A percentile compares a stretch with the other conserved stretches of the same genome.
Evolutionary conservation across 2,329 filamentous ascomycete genomes (phyloP).

Genomic region (Leptosphaerulina australis): DNA sequence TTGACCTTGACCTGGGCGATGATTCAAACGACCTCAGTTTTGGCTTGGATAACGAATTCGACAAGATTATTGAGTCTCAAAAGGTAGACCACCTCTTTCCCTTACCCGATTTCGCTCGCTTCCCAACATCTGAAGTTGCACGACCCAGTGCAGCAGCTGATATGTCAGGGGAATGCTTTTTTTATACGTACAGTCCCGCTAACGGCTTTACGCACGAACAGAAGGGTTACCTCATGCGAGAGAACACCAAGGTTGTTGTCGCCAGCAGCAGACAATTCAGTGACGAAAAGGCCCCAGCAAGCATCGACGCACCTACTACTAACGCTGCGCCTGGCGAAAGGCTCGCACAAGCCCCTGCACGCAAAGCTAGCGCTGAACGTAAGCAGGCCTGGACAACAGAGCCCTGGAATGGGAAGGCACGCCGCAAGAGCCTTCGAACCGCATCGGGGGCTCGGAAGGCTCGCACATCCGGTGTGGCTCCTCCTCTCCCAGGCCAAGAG

Average conservation of each 20-base stretch:
- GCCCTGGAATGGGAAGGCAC: conserved; percentile 86
- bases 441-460: conserved; percentile 66
- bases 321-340: conserved; percentile 30
- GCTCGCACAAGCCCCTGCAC: conserved; percentile 70
- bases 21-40: conserved; percentile 74
- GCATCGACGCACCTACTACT: conserved; percentile 40
- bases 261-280: conserved; percentile 72
- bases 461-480: conserved; percentile 66
- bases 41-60: conserved; percentile 89
- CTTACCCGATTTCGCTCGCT: conserved; percentile 42
- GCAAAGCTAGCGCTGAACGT: conserved; percentile 72
- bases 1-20: conserved; percentile 81
- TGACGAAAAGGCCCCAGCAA: conserved; percentile 65
- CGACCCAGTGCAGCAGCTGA: conserved; percentile 27
- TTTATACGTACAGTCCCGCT: conserved; percentile 50
- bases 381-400: conserved; percentile 91
- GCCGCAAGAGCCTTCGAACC: conserved; percentile 68
- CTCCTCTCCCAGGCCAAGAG: conserved; percentile 85
- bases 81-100: conserved; percentile 73
- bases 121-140: conserved; percentile 35
- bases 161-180: conserved; percentile 38
- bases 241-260: conserved; percentile 95
- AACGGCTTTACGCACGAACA: conserved; percentile 63
- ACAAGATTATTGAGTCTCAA: conserved; percentile 92
- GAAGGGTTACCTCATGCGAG: conserved; percentile 98